phyloP scores from a whole-genome alignment of 345 rosid species.

The Jatropha curcas region DNA sequence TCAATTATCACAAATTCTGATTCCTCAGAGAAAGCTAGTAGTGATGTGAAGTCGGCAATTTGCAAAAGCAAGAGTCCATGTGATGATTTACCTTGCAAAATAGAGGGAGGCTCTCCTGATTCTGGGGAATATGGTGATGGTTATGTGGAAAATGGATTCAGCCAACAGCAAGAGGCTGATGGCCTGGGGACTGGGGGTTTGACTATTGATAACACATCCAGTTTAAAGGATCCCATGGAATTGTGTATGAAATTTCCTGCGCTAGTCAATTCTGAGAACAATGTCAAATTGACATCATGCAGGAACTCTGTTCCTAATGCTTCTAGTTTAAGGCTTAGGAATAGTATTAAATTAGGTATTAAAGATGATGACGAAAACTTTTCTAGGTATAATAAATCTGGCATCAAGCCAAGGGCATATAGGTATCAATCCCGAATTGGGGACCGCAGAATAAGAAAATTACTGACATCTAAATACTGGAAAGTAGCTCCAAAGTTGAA shows the following conservation, averaged over 20 bases:
- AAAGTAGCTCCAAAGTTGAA: conserved; percentile 59
- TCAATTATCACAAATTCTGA: conserved; percentile 30
- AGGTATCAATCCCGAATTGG: conserved; percentile 63
- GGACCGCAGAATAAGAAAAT: conserved; percentile 61
- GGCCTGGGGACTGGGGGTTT: conserved; percentile 40
- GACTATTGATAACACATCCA: conserved; percentile 20
- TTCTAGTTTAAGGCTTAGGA: conserved; percentile 53
- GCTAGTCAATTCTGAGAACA: conserved; percentile 33
- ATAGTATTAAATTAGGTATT: conserved; percentile 50
- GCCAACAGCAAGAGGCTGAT: conserved; percentile 26
- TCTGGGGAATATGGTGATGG: conserved; percentile 34
- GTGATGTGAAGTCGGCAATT: conserved; percentile 32
- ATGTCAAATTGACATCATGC: conserved; percentile 38
- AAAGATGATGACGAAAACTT: conserved; percentile 75
- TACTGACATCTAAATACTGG: conserved; percentile 62
- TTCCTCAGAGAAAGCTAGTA: conserved; percentile 26
- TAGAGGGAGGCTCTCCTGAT: conserved; percentile 33
- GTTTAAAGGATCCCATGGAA: conserved; percentile 42
- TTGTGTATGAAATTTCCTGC: conserved; percentile 34
- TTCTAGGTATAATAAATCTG: conserved; percentile 55
- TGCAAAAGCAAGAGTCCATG: conserved; percentile 25
- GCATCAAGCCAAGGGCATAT: conserved; percentile 47
- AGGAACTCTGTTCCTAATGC: conserved; percentile 32
- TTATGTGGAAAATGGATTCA: conserved; percentile 30
- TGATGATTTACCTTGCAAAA: conserved; percentile 22